A percentile compares a stretch with the other conserved stretches of the same genome.
Conservation (phyloP, 148 eudicot species). For the Fagopyrum esculentum region DNA sequence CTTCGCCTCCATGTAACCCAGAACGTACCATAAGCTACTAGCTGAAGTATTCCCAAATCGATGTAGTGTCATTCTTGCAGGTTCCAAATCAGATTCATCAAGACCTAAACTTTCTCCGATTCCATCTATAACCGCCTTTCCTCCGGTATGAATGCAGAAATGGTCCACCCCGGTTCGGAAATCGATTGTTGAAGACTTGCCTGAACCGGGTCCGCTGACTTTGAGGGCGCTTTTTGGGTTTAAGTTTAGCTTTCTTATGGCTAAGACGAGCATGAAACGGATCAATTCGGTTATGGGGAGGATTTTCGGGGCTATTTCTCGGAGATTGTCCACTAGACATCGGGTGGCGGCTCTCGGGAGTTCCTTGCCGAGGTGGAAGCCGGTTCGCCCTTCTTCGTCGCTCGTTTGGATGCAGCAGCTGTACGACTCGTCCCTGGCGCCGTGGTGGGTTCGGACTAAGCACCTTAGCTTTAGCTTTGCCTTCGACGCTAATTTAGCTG, state of each 20-base stretch:
- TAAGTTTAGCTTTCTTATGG: conserved; percentile 9
- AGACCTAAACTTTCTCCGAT: conserved; percentile 31
- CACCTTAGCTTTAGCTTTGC: conserved; percentile 52
- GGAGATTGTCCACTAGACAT: conserved; percentile 47
- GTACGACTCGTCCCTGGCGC: conserved; percentile 50
- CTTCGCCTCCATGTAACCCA: conserved; percentile 54
- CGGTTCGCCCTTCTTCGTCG: conserved; percentile 43
- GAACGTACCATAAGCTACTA: conserved; percentile 51
- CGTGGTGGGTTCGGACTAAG: conserved; percentile 66
- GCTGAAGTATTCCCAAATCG: conserved; percentile 55
- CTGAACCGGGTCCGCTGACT: not conserved
- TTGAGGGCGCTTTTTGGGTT: not conserved
- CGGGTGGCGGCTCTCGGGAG: conserved; percentile 59
- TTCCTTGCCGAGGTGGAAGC: conserved; percentile 53
- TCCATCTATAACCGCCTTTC: conserved; percentile 57
- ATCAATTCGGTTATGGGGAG: conserved; percentile 42
- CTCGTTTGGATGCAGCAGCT: conserved; percentile 57
- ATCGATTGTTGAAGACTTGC: conserved; percentile 18
- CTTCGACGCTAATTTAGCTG: conserved; percentile 16
- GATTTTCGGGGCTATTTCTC: conserved; percentile 42
- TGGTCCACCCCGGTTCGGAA: conserved; percentile 42
- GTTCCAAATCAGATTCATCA: conserved; percentile 33
- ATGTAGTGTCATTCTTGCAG: conserved; percentile 58
- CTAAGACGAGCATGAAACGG: conserved; percentile 23
- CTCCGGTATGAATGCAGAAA: conserved; percentile 47